Evolutionary conservation across 2,329 filamentous ascomycete genomes (phyloP), one percentile per base, ranked within the genome.

Genomic region (Diaporthe longicolla): DNA sequence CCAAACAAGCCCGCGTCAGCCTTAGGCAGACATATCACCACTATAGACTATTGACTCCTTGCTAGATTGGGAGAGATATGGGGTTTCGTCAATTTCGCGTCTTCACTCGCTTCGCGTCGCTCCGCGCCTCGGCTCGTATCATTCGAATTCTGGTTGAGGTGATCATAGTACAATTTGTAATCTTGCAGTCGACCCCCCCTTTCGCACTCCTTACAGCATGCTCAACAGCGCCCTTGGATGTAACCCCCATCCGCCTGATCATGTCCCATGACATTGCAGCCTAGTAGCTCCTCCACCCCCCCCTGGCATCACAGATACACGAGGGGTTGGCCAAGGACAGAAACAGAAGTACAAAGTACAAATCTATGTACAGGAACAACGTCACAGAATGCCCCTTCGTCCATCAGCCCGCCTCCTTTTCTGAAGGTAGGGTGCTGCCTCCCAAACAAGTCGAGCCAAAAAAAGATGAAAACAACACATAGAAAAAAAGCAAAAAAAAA

Each of bases 221-320:
- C 58, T 43, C 57, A 40, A 37, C 43, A 21, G 13, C 37, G 19
- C 48, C 45, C 63, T 52, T 54, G 63, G 21, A 32, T 66, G 55
- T 43, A 37, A 63, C 32, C 37, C 17, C 21, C 63, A 45, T 32
- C 69, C 69, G 19, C 35, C 48, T 70, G 69, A 55, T 57, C 71
- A 55, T 73, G 65, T 37, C 50, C 73, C 61, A 61, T 68, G 52
- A 69, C n/a, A 11, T 45, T 26, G 58, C 26, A 61, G 73, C 65
- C 70, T 68, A 57, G 50, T 68, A 73, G 73, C 71, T 50, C 9
- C n/a, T 55, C 35, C 37, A 58, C 21, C 13, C 40, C 69, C 69
- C 57, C 45, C 58, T 58, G 73, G 73, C 59, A 75, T 75, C 73
- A 68, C 66, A 59, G 58, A 73, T 69, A 73, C 72, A 48, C 57